Evolutionary conservation across 257 asterid species (phyloP), one percentile per base, ranked within the genome.

Genomic region (Handroanthus guayacan): DNA sequence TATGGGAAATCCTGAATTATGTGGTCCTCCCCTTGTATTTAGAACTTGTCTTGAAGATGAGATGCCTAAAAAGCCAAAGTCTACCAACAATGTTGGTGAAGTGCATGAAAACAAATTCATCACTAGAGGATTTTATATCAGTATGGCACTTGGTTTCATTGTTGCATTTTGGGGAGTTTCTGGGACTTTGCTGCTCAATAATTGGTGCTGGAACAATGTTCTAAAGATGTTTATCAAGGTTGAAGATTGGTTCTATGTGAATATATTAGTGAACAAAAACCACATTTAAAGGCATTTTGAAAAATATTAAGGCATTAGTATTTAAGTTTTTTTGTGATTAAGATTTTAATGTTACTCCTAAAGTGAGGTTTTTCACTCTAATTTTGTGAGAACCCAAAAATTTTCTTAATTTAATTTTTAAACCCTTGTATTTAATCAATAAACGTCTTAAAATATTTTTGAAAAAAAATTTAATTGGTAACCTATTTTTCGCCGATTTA

Each of bases 31-130:
- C 86, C 73, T 84, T 50, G 9, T 14, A 2, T 43, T 17, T 0
- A 48, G 71, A 44, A 34, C 61, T 52, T 84, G 83, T 50, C 78
- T 84, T 0, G 68, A 55, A 41, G 78, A 81, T 75, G 67, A 63
- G 25, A 17, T 45, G 9, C 36, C 17, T 9, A 41, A 14, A 36
- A 41, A 10, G 51, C 82, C 80, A 5, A 61, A 41, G 31, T 10
- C 1, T 1, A 13, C 1, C 7, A 8, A 8, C 8, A 41, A 8
- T 3, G 17, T 48, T 25, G 4, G 37, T 45, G 4, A 2, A 6
- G 17, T 37, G 5, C 38, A 75, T 4, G 71, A 45, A 14, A 73
- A 76, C 36, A 51, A n/a, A 36, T 45, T 69, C 48, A 55, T 70
- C 3, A 64, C 50, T 10, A 5, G 39, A 34, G 74, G 81, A 72